phyloP scores from a whole-genome alignment of 1,284 basidiomycete genomes.

The Trichosporon inkin region DNA sequence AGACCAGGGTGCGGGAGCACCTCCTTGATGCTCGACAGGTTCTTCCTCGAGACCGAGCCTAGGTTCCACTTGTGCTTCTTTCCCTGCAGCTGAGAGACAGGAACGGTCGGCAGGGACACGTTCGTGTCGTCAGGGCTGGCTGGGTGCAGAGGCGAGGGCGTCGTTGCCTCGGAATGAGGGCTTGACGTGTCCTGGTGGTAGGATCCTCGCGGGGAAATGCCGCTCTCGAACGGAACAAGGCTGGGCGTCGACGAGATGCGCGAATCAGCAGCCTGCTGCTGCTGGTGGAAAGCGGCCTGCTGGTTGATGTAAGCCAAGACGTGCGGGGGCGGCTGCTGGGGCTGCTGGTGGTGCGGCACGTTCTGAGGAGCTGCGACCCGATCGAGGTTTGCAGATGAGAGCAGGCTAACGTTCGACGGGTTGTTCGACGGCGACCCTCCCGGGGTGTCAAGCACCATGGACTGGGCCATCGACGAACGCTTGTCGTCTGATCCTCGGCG shows the following conservation, averaged over 20 bases:
- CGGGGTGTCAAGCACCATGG: neutral
- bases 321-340: conserved; percentile 17
- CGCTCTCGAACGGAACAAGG: conserved; percentile 1
- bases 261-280: conserved; percentile 7
- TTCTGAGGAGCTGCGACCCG: conserved; percentile 2
- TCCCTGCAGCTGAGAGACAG: conserved; percentile 9
- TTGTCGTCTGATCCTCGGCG: conserved; percentile 25
- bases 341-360: conserved; percentile 9
- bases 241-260: conserved; percentile 16
- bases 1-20: conserved; percentile 37
- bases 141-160: conserved; percentile 2
- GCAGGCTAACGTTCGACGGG: conserved; percentile 25
- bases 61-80: conserved; percentile 53
- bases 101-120: neutral
- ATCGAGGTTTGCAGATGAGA: conserved; percentile 22
- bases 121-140: conserved; percentile 2
- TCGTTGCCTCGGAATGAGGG: neutral
- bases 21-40: conserved; percentile 6
- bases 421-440: conserved; percentile 13
- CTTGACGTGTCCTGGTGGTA: conserved; percentile 3
- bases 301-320: conserved; percentile 32
- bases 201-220: neutral
- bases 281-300: conserved; percentile 24
- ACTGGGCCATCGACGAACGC: neutral
- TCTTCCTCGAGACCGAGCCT: conserved; percentile 50